Evolutionary conservation across 2,329 filamentous ascomycete genomes (phyloP), one percentile per base, ranked within the genome.

Genomic region (Drechslerella coelobrocha): DNA sequence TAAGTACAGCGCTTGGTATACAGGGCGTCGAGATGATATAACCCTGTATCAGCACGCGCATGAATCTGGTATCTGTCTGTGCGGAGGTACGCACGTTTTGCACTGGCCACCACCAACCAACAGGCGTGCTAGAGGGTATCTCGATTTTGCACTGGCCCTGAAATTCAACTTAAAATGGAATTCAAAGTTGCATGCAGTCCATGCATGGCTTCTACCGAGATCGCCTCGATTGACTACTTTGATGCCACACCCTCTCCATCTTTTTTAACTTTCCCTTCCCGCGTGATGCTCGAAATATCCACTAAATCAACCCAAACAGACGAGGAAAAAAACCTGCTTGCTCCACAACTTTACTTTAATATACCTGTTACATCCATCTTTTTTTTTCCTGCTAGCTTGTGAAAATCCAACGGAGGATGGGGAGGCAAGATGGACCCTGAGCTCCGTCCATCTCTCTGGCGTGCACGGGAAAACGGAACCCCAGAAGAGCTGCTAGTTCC

Each of bases 401-500:
- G 14, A 45, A 45, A 23, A 24, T 12, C 26, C 17, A 17, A 34
- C 26, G 26, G 47, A 51, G 41, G 14, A 21, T 14, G 34, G 51
- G 41, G 51, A 29, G 39, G 29, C 29, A 41, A 31, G 51, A 27
- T 53, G 26, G 31, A 12, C 54, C 59, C 52, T 34, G 57, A 31
- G 45, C 45, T 23, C 26, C 37, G 19, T 24, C 43, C 55, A 12
- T 17, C 48, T 7, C 6, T 27, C 23, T n/a, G 8, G 14, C 34
- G 34, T 12, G 12, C 34, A 39, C 34, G 34, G 34, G 34, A 39
- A 39, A 39, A 39, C 34, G 34, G 34, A 39, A n/a, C n/a, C n/a
- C 34, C 34, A 39, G 2, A 14, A 5, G 12, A 39, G 34, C 34
- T 39, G 34, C 34, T 39, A 39, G 34, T 39, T 5, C 34, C 34